Conservation (phyloP, 2,329 filamentous ascomycete species). For the Leptodontidium sp. region DNA sequence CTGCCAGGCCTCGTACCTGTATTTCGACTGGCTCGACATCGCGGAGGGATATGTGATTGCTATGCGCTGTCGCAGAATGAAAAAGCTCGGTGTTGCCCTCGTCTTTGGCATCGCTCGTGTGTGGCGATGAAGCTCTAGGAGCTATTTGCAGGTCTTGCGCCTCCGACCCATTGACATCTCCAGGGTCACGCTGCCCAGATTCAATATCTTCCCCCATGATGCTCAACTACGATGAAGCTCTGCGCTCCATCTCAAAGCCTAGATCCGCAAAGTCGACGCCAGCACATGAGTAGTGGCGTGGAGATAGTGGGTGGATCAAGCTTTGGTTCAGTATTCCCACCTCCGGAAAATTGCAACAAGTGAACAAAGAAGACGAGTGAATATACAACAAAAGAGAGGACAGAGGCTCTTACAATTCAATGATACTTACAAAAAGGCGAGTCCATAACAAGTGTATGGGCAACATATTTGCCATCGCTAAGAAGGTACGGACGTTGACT, state of each 20-base stretch:
- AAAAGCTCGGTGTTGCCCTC: conserved; percentile 6
- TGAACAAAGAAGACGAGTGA: conserved; percentile 4
- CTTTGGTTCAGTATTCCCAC: background rate
- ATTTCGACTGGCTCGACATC: conserved; percentile 65
- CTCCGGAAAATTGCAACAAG: background rate
- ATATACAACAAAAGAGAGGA: background rate
- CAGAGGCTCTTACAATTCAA: background rate
- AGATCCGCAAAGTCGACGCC: background rate
- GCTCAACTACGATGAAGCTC: conserved; percentile 3
- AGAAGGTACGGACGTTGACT: too few relatives aligned
- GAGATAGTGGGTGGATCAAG: background rate
- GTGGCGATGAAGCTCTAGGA: conserved; percentile 1
- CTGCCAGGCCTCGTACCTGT: conserved; percentile 60
- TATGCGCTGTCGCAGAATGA: conserved; percentile 34
- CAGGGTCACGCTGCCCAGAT: background rate
- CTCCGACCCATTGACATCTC: background rate
- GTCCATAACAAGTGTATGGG: background rate
- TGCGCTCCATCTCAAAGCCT: conserved; percentile 3
- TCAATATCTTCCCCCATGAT: conserved; percentile 17
- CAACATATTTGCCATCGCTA: background rate
- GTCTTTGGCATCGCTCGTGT: conserved; percentile 7
- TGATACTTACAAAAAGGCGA: background rate
- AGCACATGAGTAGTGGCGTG: background rate
- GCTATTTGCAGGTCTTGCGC: conserved; percentile 7
- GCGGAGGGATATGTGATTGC: conserved; percentile 45